A percentile compares a stretch with the other conserved stretches of the same genome.
Conservation (phyloP, 176 grass and related monocot genomes). For the Olyra latifolia region DNA sequence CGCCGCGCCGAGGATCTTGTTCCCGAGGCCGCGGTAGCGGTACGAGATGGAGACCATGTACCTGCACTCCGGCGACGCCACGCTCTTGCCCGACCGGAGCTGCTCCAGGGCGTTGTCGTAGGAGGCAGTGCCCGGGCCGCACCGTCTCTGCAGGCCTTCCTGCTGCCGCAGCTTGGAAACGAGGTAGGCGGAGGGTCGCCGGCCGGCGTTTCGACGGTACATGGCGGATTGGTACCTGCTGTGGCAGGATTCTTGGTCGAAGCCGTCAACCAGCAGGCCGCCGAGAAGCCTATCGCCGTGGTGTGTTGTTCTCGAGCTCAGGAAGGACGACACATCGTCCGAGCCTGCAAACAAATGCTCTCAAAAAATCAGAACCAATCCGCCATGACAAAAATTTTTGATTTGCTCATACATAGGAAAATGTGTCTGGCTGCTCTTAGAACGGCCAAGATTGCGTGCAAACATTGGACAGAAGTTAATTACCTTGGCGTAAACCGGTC, state of each 20-base stretch:
- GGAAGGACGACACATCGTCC: background rate
- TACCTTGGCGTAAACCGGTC: background rate
- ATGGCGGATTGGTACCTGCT: constrained; percentile 56
- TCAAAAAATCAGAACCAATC: no score
- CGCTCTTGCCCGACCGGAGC: constrained; percentile 37
- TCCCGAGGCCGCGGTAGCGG: constrained; percentile 65
- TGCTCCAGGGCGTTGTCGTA: constrained; percentile 41
- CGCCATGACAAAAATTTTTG: no score
- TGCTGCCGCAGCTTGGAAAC: constrained; percentile 44
- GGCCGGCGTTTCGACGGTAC: constrained; percentile 45
- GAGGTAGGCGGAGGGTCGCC: constrained; percentile 41
- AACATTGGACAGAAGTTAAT: background rate
- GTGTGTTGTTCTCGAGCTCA: background rate
- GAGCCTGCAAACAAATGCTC: constrained; percentile 9
- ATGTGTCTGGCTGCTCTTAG: no score
- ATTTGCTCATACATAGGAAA: no score
- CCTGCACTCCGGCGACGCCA: constrained; percentile 39
- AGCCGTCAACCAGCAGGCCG: constrained; percentile 45
- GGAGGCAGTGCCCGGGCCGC: constrained; percentile 48
- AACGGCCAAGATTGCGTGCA: no score
- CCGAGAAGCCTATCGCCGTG: constrained; percentile 64
- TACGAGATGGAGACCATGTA: constrained; percentile 57
- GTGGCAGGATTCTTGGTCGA: constrained; percentile 39
- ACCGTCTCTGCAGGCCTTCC: constrained; percentile 53
- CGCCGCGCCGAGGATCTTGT: constrained; percentile 53